These are phyloP conservation scores for Stemphylium lycopersici DNA, from an alignment of 2,329 filamentous ascomycete genomes.

Conservation along the genomic window DNA sequence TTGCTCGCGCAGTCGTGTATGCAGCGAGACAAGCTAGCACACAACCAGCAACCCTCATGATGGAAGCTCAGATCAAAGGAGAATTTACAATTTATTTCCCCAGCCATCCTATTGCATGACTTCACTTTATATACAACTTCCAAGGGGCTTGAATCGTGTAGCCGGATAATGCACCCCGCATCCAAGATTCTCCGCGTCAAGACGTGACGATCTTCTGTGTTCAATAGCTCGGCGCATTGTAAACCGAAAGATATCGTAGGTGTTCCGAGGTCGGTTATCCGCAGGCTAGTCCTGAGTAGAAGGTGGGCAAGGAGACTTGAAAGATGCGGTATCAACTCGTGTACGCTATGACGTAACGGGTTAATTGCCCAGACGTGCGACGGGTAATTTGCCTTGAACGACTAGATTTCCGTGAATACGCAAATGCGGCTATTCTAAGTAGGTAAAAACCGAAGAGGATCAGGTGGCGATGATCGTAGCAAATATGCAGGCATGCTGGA, in stretches of 20 bases:
- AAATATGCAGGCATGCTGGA: background rate
- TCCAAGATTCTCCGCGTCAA: conserved; percentile 3
- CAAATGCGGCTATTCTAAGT: background rate
- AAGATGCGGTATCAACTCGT: background rate
- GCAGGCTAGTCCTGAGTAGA: background rate
- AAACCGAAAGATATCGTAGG: background rate
- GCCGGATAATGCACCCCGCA: background rate
- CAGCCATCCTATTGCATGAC: background rate
- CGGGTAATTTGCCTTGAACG: background rate
- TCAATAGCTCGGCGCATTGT: background rate
- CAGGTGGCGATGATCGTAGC: background rate
- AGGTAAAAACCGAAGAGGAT: background rate
- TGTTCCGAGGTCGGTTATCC: background rate
- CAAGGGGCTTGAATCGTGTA: background rate
- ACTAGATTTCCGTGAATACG: background rate
- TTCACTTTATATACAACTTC: background rate
- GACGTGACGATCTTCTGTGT: background rate
- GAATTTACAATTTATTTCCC: background rate
- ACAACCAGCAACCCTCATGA: background rate
- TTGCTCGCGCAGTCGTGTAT: background rate
- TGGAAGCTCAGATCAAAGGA: background rate
- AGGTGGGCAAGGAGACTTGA: background rate
- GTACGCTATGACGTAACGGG: background rate
- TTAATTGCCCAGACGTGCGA: background rate
- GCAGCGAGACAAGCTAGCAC: background rate